A percentile compares a stretch with the other conserved stretches of the same genome.
phyloP scores from a whole-genome alignment of 2,329 filamentous ascomycete species.

The Cyphellophora europaea region DNA sequence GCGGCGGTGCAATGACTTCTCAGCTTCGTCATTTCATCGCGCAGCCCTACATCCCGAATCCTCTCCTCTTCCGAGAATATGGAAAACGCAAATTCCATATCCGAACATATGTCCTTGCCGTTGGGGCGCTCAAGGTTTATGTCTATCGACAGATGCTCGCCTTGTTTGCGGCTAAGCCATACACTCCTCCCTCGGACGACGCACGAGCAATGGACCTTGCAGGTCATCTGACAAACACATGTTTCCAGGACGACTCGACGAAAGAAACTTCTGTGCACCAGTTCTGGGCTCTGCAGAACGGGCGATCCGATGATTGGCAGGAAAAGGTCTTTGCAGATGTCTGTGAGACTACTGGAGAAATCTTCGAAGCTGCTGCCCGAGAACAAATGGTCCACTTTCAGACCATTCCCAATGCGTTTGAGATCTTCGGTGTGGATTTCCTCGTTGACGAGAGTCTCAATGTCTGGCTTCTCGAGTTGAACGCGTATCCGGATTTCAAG shows the following conservation, averaged over 20 bases:
- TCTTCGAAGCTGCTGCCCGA: conserved; percentile 78
- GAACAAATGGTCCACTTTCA: conserved; percentile 89
- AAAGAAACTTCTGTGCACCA: conserved; percentile 49
- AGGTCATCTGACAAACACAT: conserved; percentile 89
- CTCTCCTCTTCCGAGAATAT: conserved; percentile 59
- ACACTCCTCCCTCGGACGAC: conserved; percentile 49
- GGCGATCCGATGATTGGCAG: conserved; percentile 38
- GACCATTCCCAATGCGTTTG: conserved; percentile 77
- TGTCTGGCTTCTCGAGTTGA: conserved; percentile 79
- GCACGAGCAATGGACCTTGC: conserved; percentile 48
- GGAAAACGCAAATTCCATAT: conserved; percentile 85
- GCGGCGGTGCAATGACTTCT: conserved; percentile 63
- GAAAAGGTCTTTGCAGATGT: conserved; percentile 64
- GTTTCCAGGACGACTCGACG: conserved; percentile 58
- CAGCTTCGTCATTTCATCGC: conserved; percentile 93
- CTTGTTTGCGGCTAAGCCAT: conserved; percentile 72
- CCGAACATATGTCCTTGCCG: conserved; percentile 76
- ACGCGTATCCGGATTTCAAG: conserved; percentile 91
- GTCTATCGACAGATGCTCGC: conserved; percentile 89
- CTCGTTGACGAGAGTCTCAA: conserved; percentile 58
- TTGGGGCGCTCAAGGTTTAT: conserved; percentile 69
- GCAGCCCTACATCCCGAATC: conserved; percentile 88
- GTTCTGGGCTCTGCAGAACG: conserved; percentile 60
- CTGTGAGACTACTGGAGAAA: conserved; percentile 59
- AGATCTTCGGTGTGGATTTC: conserved; percentile 87